Conservation (phyloP, 257 asterid genomes). For the Ligustrum vulgare region DNA sequence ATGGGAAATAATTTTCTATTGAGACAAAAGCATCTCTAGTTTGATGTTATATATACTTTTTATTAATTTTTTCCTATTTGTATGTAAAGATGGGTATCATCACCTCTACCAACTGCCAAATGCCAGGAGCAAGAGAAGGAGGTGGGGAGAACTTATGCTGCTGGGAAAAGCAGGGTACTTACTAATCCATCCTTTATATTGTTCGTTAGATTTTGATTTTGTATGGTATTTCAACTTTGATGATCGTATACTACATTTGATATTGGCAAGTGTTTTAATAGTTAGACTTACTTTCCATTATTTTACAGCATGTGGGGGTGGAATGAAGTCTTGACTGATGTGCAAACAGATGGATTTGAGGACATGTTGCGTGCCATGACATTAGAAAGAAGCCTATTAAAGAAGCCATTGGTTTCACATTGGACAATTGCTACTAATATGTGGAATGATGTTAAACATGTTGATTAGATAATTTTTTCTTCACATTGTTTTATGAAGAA, state of each 20-base stretch:
- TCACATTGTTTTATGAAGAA: too few species aligned
- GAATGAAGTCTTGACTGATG: too few species aligned
- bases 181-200: constrained; percentile 8
- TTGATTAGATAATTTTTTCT: too few species aligned
- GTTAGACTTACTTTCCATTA: not conserved
- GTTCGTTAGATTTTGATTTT: constrained; percentile 22
- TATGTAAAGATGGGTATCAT: constrained; percentile 82
- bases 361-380: constrained; percentile 86
- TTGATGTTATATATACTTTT: constrained; percentile 15
- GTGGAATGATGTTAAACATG: too few species aligned
- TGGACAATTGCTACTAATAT: constrained; percentile 45
- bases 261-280: constrained; percentile 3
- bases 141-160: constrained; percentile 84
- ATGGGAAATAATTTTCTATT: not conserved
- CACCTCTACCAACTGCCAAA: constrained; percentile 69
- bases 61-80: constrained; percentile 23
- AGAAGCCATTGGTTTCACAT: constrained; percentile 92
- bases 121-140: constrained; percentile 77
- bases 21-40: not conserved
- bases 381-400: constrained; percentile 84
- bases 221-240: not conserved
- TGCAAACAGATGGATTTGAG: too few species aligned
- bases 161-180: constrained; percentile 84
- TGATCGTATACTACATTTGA: not conserved
- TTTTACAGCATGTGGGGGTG: too few species aligned